Evolutionary conservation across 192 early-diverging fungal genomes (phyloP), one percentile per base, ranked within the genome.

Genomic region (Mycoemilia scoparia): DNA sequence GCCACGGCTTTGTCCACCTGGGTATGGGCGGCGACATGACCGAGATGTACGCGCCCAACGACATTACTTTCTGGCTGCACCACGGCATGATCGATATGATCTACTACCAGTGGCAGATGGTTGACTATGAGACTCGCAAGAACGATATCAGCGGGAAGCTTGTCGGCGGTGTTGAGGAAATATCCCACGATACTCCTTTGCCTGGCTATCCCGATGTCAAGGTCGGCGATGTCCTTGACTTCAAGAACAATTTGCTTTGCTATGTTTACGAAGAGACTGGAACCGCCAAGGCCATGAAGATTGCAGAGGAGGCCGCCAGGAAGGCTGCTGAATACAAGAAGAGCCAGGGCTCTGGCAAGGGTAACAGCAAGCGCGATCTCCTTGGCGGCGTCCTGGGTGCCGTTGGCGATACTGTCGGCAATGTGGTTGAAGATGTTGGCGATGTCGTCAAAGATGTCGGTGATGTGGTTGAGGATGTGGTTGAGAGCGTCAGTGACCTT

Each of bases 51-150:
- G 63, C 67, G 17, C 48, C 64, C 22, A 64, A 64, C 43, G 74
- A 77, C 44, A 69, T 67, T 29, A 51, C 69, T 40, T 77, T 77
- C 49, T 74, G 63, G 39, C 39, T 77, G 20, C 71, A 77, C 44
- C 74, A 77, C 47, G 54, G 57, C 29, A 67, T 67, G 59, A 57
- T 74, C 24, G 74, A 70, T 59, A 61, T 62, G 42, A 48, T 74
- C 15, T 74, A 64, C 64, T 61, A 49, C 39, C 45, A 51, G 41
- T 71, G 69, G 66, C 72, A 74, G 56, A 26, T 54, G 33, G 46
- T 54, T 51, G 38, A 43, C 19, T 51, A 54, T 22, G 38, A 46
- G 22, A 31, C 41, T 14, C 62, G 62, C 17, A 52, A 56, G n/a
- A 17, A 10, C 46, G 33, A 47, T 36, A 28, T 66, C 36, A 60